These are phyloP conservation scores for Tolypocladium amazonense DNA, from an alignment of 2,329 filamentous ascomycete species.

Conservation along the genomic window DNA sequence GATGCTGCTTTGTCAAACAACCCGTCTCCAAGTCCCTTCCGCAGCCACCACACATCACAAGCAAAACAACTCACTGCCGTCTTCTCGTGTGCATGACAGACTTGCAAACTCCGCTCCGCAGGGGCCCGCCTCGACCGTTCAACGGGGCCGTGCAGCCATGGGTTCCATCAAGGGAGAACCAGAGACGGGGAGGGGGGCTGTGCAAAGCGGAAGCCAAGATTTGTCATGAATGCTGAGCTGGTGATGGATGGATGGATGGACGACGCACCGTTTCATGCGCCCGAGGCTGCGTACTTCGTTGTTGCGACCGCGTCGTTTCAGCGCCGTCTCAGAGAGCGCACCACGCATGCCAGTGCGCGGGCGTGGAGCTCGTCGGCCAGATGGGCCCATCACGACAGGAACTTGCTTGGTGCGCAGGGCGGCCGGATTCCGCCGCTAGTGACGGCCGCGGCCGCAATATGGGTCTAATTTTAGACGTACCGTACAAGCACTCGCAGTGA, in stretches of 20 bases:
- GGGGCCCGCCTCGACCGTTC: neutral
- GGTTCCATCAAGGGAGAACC: neutral
- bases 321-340: constrained; percentile 1
- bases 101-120: neutral
- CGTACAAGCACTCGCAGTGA: too few relatives aligned
- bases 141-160: neutral
- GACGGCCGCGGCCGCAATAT: neutral
- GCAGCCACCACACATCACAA: neutral
- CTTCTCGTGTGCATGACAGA: neutral
- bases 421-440: neutral
- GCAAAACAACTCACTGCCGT: neutral
- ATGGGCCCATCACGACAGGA: neutral
- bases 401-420: neutral
- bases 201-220: neutral
- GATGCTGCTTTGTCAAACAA: neutral
- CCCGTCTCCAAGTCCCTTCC: neutral
- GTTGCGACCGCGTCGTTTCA: neutral
- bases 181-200: neutral
- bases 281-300: neutral
- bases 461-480: neutral
- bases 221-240: neutral
- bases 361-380: neutral
- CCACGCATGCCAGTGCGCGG: neutral
- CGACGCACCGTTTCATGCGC: neutral
- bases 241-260: neutral